Base-by-base conservation (phyloP, 1,284 basidiomycete genomes). In the Sphaerobolus stellatus region DNA sequence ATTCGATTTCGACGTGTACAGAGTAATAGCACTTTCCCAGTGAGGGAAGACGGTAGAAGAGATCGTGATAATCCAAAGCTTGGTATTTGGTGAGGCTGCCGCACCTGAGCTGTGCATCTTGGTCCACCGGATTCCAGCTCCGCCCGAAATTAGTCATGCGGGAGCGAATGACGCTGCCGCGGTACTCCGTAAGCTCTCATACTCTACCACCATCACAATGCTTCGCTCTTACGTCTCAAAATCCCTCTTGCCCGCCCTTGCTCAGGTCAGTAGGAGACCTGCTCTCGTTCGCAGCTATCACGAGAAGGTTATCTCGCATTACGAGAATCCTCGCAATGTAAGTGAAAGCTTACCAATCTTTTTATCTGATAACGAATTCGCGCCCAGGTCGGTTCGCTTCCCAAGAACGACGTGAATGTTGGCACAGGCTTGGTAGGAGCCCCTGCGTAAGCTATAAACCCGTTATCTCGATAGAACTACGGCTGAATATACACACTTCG, bases 381-480 rank as follows among this genome's bases (percentile, higher is more conserved):
- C 48, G 49, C 44, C 62, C 66, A 97, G 93, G 94, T 98, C 50
- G 96, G 96, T 58, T 97, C 94, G 50, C 83, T 99, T 65, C 88
- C 91, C 66, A 98, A 98, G 78, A 83, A 80, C 62, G 94, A 98
- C 68, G 63, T 79, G 34, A 86, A 97, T 71, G 94, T 99, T 56
- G 97, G 97, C 36, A 98, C 96, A 57, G 97, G 97, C 47, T 89
- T 99, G 51, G 97, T 99, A 48, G 97, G 97, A 55, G 97, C 97
- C 54, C 96, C 96, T 70, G 94, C 93, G 80, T 97, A 80, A 68
- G 94, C 88, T n/a, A 48, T 43, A 54, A 45, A 9, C 22, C 16
- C 13, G 22, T 13, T 43, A 4, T 14, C 22, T 14, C 4, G 16
- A 11, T 14, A 24, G 34, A 29, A 28, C 7, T 29, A 30, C 25